phyloP scores from a whole-genome alignment of 768 basidiomycete genomes.

The Termitomyces bulborhizus region DNA sequence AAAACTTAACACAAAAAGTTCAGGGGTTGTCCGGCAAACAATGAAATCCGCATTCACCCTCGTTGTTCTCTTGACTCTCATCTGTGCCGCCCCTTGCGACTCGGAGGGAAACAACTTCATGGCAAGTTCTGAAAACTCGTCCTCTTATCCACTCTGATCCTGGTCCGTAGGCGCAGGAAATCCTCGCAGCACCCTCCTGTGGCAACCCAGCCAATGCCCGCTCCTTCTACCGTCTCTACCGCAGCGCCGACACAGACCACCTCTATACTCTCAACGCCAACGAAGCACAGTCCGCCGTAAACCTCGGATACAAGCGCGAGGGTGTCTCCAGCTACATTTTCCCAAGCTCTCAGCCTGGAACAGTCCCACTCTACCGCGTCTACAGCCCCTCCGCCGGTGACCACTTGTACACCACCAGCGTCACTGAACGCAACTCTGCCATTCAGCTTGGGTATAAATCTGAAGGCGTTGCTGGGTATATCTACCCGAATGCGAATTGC shows the following conservation, averaged over 20 bases:
- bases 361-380: slow-evolving; percentile 17
- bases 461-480: slow-evolving; percentile 6
- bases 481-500: neutral
- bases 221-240: slow-evolving; percentile 6
- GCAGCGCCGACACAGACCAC: slow-evolving; percentile 1
- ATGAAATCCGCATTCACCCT: neutral
- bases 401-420: slow-evolving; percentile 18
- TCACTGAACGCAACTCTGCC: neutral
- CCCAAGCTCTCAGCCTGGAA: slow-evolving; percentile 1
- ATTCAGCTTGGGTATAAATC: neutral
- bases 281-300: neutral
- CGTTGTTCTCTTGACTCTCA: neutral
- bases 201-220: neutral
- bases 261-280: slow-evolving; percentile 5
- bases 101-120: neutral
- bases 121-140: too few species aligned
- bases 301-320: slow-evolving; percentile 8
- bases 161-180: neutral
- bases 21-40: neutral
- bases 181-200: neutral
- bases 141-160: too few species aligned
- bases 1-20: too few species aligned
- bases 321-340: slow-evolving; percentile 12
- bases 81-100: neutral
- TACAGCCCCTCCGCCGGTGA: slow-evolving; percentile 9